Evolutionary conservation across 2,329 filamentous ascomycete genomes (phyloP).

Genomic region (Cladophialophora carrionii): DNA sequence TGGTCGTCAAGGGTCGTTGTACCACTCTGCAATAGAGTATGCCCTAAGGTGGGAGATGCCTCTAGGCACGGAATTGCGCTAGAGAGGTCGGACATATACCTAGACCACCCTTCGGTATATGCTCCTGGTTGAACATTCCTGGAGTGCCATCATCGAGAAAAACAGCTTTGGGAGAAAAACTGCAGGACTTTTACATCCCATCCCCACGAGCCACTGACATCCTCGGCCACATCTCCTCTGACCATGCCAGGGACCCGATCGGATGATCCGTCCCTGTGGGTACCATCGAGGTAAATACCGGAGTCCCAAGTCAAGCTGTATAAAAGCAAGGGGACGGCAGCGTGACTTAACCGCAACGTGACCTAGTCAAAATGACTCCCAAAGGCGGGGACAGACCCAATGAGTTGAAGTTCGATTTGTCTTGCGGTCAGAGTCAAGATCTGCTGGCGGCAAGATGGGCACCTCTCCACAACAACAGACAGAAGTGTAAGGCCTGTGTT

Average conservation of each 20-base stretch:
- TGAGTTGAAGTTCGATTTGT: neutral
- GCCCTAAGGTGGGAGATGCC: constrained; percentile 19
- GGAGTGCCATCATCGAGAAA: constrained; percentile 21
- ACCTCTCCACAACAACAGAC: neutral
- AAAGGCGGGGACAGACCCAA: constrained; percentile 3
- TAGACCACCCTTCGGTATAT: constrained; percentile 4
- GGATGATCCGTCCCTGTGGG: constrained; percentile 13
- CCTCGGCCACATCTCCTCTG: constrained; percentile 21
- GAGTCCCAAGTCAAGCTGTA: constrained; percentile 1
- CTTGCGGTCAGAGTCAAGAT: neutral
- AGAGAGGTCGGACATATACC: neutral
- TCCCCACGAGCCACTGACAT: constrained; percentile 14
- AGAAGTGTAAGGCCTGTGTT: constrained; percentile 10
- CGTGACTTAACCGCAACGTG: neutral
- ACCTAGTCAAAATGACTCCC: constrained; percentile 4
- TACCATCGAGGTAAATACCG: constrained; percentile 10
- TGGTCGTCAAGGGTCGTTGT: constrained; percentile 8
- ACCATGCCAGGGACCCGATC: constrained; percentile 11
- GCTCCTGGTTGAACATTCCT: constrained; percentile 19
- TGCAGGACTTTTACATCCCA: constrained; percentile 5
- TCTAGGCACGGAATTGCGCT: constrained; percentile 25
- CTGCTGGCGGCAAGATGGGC: constrained; percentile 14
- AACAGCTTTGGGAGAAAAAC: constrained; percentile 4
- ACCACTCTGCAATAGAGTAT: constrained; percentile 7
- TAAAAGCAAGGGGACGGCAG: constrained; percentile 2